phyloP scores from a whole-genome alignment of 2,329 filamentous ascomycete species.

The Paecilomyces dactylethromorphus region DNA sequence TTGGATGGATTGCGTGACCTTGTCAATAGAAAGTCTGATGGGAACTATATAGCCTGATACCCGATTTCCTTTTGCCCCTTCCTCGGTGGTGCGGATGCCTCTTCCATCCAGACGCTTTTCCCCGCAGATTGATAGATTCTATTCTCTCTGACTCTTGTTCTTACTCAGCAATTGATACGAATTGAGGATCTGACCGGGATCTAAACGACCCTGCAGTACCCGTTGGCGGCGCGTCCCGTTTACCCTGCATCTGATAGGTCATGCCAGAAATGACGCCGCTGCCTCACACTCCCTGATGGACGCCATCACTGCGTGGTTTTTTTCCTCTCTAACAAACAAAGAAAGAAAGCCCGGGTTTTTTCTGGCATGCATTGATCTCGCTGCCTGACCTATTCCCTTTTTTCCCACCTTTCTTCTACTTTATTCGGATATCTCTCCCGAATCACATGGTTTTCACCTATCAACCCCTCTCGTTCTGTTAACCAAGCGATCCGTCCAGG shows the following conservation, averaged over 20 bases:
- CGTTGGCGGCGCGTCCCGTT: neutral
- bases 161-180: too few relatives aligned
- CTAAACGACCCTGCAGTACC: too few relatives aligned
- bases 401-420: neutral
- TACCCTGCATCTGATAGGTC: neutral
- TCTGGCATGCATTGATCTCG: neutral
- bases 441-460: too few relatives aligned
- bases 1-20: neutral
- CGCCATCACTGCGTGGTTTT: neutral
- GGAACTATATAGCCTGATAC: neutral
- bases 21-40: neutral
- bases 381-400: neutral
- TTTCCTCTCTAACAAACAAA: neutral
- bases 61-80: neutral
- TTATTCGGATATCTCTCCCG: neutral
- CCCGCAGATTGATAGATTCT: neutral
- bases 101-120: neutral
- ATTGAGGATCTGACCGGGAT: too few relatives aligned
- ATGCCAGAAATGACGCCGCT: neutral
- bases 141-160: neutral
- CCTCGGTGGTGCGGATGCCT: neutral
- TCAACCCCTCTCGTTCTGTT: too few relatives aligned
- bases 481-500: too few relatives aligned
- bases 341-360: neutral
- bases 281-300: neutral